Base-by-base conservation (phyloP, 345 rosid genomes). In the Chamaenerion angustifolium region DNA sequence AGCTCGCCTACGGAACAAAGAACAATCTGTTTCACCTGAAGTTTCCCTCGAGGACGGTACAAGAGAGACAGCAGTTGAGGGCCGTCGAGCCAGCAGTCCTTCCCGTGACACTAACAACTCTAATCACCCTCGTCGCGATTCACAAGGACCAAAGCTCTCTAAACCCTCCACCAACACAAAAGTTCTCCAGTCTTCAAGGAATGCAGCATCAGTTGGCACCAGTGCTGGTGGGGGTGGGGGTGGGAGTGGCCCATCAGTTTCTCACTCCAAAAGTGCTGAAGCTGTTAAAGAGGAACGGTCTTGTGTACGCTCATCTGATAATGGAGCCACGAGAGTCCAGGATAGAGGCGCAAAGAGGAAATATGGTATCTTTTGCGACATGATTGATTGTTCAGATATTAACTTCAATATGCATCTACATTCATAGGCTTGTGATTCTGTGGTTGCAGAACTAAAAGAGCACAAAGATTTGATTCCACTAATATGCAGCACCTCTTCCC, bases 401-500 rank as follows among this genome's bases (percentile, higher is more conserved):
- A 13, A 12, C 48, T 16, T 46, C 31, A 13, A 11, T 11, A 16
- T 21, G 16, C 51, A 10, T 23, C 31, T 51, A 2, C 43, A n/a
- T 12, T 49, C 16, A 14, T 8, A 43, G 46, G 12, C 14, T 19
- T 19, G 41, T 47, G 47, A 51, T 61, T 57, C 67, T 10, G 43
- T n/a, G 54, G 31, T 71, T 58, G 64, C 78, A 89, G 97, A 77
- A 71, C 75, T 72, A 64, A 78, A 73, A 60, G 86, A 74, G 48
- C 90, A 83, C 55, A 77, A 70, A 60, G 95, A 89, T 19, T 67
- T 89, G 75, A 79, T 81, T 65, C 78, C 88, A 17, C 57, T 74
- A 63, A 69, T 89, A 61, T 65, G 72, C 11, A 74, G 68, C 41
- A 65, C 71, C 56, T 70, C 84, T 56, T 56, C 84, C 13, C 78